phyloP scores from a whole-genome alignment of 176 grass and related monocot genomes.

The Oropetium thomaeum region DNA sequence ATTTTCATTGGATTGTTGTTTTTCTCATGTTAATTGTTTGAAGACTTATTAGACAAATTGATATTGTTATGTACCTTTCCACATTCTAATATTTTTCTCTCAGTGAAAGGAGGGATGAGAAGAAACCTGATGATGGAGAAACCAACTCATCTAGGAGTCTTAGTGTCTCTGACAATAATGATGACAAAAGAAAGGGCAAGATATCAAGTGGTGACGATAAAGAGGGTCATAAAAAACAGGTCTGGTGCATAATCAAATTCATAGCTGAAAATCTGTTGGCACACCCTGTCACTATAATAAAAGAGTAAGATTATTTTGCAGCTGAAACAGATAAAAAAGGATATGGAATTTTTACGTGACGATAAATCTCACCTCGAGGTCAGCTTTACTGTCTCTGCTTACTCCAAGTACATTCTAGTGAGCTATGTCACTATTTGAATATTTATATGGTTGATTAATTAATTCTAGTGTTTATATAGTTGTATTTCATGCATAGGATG shows the following conservation, averaged over 20 bases:
- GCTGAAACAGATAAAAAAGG: slow-evolving; percentile 65
- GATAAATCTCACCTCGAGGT: slow-evolving; percentile 78
- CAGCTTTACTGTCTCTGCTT: slow-evolving; percentile 21
- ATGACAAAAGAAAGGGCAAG: slow-evolving; percentile 61
- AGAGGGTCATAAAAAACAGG: slow-evolving; percentile 59
- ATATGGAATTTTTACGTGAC: slow-evolving; percentile 61
- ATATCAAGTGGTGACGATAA: slow-evolving; percentile 55
- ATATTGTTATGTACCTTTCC: slow-evolving; percentile 9
- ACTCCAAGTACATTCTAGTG: background rate
- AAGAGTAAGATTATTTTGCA: slow-evolving; percentile 35
- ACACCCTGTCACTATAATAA: slow-evolving; percentile 1
- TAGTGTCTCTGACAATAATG: slow-evolving; percentile 52
- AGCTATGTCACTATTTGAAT: slow-evolving; percentile 1
- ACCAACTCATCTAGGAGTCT: slow-evolving; percentile 68
- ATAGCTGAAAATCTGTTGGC: background rate
- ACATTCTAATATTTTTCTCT: background rate
- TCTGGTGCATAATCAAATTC: slow-evolving; percentile 20
- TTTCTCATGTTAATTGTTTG: background rate
- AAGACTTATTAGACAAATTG: background rate
- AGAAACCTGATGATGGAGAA: slow-evolving; percentile 67
- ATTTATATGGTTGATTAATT: background rate
- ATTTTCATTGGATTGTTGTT: background rate
- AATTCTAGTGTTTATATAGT: background rate
- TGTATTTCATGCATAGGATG: background rate
- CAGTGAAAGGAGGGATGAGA: slow-evolving; percentile 74